phyloP scores from a whole-genome alignment of 805 yeast genomes.

The Ascoidea tarda region DNA sequence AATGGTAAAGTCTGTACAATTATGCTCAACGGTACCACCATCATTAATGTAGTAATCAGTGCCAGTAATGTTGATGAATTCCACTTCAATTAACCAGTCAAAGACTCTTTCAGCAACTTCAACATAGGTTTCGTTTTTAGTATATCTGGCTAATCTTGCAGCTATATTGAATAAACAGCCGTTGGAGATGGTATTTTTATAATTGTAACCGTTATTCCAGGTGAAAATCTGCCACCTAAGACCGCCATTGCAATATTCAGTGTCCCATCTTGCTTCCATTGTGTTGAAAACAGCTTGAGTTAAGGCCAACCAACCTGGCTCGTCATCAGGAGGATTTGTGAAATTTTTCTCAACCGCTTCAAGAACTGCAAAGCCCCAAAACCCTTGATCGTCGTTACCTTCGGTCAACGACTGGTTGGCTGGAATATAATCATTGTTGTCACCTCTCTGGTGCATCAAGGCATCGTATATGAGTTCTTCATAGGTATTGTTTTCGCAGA shows the following conservation, averaged over 20 bases:
- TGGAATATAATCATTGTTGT: constrained; percentile 58
- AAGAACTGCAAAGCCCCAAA: constrained; percentile 84
- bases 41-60: constrained; percentile 12
- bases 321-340: constrained; percentile 43
- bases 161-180: constrained; percentile 72
- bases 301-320: constrained; percentile 61
- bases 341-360: constrained; percentile 77
- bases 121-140: constrained; percentile 56
- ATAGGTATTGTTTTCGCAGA: constrained; percentile 54
- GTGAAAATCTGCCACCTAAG: constrained; percentile 85
- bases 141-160: constrained; percentile 73
- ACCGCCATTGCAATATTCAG: constrained; percentile 52
- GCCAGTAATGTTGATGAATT: constrained; percentile 26
- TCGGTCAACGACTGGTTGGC: constrained; percentile 70
- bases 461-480: constrained; percentile 40
- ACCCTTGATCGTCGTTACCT: constrained; percentile 90
- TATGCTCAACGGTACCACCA: constrained; percentile 47
- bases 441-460: constrained; percentile 50
- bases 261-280: constrained; percentile 73
- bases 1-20: constrained; percentile 35
- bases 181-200: constrained; percentile 80
- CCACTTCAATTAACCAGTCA: constrained; percentile 51
- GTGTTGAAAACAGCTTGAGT: constrained; percentile 82
- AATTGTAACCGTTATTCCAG: constrained; percentile 80
- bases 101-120: constrained; percentile 62